A percentile compares a stretch with the other conserved stretches of the same genome.
These are phyloP conservation scores for Candida insectalens DNA, from an alignment of 805 yeast species.

Conservation along the genomic window DNA sequence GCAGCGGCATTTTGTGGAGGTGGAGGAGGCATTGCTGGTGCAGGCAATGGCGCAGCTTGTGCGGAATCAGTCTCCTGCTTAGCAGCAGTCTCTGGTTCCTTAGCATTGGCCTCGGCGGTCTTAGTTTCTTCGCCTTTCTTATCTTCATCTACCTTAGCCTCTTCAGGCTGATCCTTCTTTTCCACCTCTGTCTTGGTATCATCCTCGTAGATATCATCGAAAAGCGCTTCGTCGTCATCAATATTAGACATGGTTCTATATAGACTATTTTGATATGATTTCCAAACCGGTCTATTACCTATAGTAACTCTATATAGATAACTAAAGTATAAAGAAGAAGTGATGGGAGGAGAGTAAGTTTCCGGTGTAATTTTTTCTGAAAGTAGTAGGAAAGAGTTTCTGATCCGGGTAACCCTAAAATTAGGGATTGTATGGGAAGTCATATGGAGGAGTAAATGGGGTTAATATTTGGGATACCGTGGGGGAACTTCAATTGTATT, in stretches of 20 bases:
- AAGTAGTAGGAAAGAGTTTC: no score
- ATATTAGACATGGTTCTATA: slow-evolving; percentile 40
- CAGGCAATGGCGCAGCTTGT: slow-evolving; percentile 1
- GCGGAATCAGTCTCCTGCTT: slow-evolving; percentile 4
- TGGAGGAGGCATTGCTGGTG: slow-evolving; percentile 4
- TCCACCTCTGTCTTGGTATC: slow-evolving; percentile 17
- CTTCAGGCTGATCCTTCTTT: slow-evolving; percentile 1
- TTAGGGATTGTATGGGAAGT: no score
- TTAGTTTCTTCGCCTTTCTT: background rate
- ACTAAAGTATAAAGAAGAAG: no score
- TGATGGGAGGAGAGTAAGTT: no score
- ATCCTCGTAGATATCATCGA: slow-evolving; percentile 73
- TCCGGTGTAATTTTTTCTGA: no score
- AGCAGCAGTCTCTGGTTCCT: slow-evolving; percentile 4
- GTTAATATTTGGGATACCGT: no score
- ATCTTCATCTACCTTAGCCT: background rate
- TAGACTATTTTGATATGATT: slow-evolving; percentile 5
- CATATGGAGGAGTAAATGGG: no score
- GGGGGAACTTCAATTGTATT: no score
- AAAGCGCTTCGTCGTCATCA: slow-evolving; percentile 91
- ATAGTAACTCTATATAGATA: background rate
- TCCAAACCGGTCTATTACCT: background rate
- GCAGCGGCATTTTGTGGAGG: background rate
- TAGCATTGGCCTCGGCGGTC: background rate
- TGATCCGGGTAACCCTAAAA: no score